Percentiles rank a stretch among this genome's conserved stretches.
These are phyloP conservation scores for Lipomyces starkeyi DNA, from an alignment of 805 yeast species.

Conservation along the genomic window DNA sequence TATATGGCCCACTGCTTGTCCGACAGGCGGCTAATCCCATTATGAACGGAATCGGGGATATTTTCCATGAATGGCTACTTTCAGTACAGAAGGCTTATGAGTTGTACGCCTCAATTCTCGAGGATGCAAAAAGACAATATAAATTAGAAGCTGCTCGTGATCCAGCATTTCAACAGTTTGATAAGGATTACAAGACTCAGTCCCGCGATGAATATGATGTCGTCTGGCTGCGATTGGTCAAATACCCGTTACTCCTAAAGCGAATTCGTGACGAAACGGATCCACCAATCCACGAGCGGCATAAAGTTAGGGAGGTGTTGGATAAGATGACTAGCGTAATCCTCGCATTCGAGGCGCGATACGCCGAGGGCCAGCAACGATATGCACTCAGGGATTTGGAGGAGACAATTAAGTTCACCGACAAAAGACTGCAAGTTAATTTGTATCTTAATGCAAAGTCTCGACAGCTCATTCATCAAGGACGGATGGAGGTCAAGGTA, in stretches of 20 bases:
- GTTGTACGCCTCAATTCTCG: constrained; percentile 58
- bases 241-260: constrained; percentile 65
- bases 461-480: constrained; percentile 63
- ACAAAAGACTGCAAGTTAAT: constrained; percentile 53
- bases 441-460: constrained; percentile 59
- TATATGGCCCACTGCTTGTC: constrained; percentile 63
- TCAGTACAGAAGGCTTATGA: constrained; percentile 61
- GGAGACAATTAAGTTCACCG: constrained; percentile 60
- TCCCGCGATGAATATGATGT: constrained; percentile 13
- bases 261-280: constrained; percentile 62
- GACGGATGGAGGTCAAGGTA: constrained; percentile 55
- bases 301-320: constrained; percentile 58
- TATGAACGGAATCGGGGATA: constrained; percentile 65
- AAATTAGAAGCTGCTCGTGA: constrained; percentile 51
- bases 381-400: constrained; percentile 61
- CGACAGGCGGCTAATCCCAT: constrained; percentile 68
- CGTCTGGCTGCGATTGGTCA: constrained; percentile 55
- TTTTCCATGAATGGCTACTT: constrained; percentile 68
- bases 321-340: constrained; percentile 62
- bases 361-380: constrained; percentile 64
- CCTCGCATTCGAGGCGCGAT: constrained; percentile 63
- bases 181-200: constrained; percentile 37
- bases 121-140: constrained; percentile 50
- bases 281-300: constrained; percentile 58
- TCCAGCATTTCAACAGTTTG: constrained; percentile 63